phyloP scores from a whole-genome alignment of 192 early-diverging fungal species.

The Backusella tarrabulga region DNA sequence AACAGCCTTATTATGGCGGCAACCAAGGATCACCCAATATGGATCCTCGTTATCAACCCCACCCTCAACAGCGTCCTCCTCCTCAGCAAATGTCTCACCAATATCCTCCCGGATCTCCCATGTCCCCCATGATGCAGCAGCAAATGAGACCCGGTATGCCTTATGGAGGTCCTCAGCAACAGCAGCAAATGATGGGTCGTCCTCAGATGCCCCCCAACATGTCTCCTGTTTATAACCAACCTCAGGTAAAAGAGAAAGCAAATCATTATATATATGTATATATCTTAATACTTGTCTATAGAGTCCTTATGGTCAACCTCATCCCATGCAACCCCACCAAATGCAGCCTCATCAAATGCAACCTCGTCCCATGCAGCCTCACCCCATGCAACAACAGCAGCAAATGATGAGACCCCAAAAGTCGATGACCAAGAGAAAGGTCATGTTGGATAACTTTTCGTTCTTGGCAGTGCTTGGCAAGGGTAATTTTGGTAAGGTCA shows the following conservation, averaged over 20 bases:
- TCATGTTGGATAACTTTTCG: constrained; percentile 88
- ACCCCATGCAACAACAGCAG: not conserved
- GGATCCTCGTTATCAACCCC: constrained; percentile 5
- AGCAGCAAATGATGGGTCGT: constrained; percentile 3
- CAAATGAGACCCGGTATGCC: constrained; percentile 12
- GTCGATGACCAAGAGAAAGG: constrained; percentile 44
- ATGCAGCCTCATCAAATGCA: not conserved
- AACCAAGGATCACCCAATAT: not conserved
- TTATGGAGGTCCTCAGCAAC: constrained; percentile 10
- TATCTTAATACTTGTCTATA: not conserved
- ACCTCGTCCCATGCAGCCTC: not conserved
- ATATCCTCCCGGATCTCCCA: not conserved
- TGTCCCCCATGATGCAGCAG: constrained; percentile 9
- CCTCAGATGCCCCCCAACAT: not conserved
- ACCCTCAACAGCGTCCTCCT: not conserved
- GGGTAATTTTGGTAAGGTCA: constrained; percentile 99
- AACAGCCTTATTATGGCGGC: not conserved
- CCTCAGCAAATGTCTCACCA: not conserved
- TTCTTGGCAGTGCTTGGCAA: constrained; percentile 94
- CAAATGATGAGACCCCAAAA: constrained; percentile 24
- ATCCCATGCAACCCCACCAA: constrained; percentile 41
- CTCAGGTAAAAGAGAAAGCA: not conserved
- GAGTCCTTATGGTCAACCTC: constrained; percentile 25
- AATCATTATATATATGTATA: not conserved
- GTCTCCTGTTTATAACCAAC: constrained; percentile 5